phyloP scores from a whole-genome alignment of 2,329 filamentous ascomycete genomes.

The Falciphora oryzae region DNA sequence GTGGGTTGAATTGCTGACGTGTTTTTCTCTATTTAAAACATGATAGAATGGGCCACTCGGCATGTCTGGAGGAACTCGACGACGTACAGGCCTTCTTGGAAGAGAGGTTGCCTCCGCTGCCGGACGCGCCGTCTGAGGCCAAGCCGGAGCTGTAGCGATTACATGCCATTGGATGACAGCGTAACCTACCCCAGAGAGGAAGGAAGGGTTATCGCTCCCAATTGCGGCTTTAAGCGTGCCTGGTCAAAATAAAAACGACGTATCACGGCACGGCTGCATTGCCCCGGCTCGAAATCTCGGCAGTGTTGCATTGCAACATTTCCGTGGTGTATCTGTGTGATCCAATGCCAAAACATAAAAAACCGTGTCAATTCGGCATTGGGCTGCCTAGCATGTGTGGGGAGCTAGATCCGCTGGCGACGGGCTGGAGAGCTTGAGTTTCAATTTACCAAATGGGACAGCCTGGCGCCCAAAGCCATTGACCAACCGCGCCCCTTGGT shows the following conservation, averaged over 20 bases:
- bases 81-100: conserved; percentile 63
- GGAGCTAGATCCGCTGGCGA: neutral
- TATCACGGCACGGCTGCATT: too few relatives aligned
- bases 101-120: conserved; percentile 38
- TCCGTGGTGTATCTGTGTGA: neutral
- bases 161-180: too few relatives aligned
- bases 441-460: neutral
- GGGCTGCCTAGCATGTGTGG: neutral
- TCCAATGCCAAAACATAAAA: neutral
- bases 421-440: neutral
- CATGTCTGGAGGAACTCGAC: conserved; percentile 71
- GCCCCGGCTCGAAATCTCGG: too few relatives aligned
- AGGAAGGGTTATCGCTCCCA: too few relatives aligned
- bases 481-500: neutral
- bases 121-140: conserved; percentile 23
- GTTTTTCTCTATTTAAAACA: neutral
- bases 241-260: too few relatives aligned
- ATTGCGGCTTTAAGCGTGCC: too few relatives aligned
- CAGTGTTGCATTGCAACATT: too few relatives aligned
- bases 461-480: neutral
- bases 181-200: too few relatives aligned
- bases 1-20: neutral
- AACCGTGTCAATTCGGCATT: too few relatives aligned
- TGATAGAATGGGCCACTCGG: conserved; percentile 69
- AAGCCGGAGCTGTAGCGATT: conserved; percentile 17